These are phyloP conservation scores for Ophiostoma sp. DNA, from an alignment of 2,329 filamentous ascomycete genomes.

Conservation along the genomic window DNA sequence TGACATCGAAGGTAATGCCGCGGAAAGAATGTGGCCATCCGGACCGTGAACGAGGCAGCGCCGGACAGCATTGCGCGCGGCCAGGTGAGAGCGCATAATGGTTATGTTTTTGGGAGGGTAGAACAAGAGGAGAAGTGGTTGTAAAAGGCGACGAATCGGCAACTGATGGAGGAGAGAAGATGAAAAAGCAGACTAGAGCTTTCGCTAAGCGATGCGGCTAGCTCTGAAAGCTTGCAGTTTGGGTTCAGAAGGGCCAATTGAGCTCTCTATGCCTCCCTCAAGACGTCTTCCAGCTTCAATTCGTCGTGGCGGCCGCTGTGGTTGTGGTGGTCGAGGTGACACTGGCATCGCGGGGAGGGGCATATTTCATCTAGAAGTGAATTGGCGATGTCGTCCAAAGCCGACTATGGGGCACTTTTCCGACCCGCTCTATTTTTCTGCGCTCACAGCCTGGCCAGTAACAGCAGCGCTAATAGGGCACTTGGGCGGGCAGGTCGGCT, in stretches of 20 bases:
- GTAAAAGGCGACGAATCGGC: background rate
- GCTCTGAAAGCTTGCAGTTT: background rate
- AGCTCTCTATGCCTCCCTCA: background rate
- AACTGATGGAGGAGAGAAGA: background rate
- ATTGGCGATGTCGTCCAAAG: conserved; percentile 12
- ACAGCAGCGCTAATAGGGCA: conserved; percentile 2
- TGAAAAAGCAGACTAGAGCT: background rate
- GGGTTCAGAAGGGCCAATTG: background rate
- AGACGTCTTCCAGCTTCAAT: background rate
- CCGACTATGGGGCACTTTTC: background rate
- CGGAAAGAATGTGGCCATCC: background rate
- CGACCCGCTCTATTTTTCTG: conserved; percentile 14
- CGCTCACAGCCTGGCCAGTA: conserved; percentile 8
- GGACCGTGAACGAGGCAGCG: conserved; percentile 40
- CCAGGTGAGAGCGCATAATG: conserved; percentile 55
- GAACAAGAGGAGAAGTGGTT: background rate
- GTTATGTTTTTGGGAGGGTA: background rate
- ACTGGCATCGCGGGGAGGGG: conserved; percentile 13
- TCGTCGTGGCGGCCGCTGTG: background rate
- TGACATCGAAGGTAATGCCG: conserved; percentile 5
- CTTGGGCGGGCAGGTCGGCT: background rate
- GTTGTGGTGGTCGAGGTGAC: background rate
- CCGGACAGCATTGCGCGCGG: conserved; percentile 51
- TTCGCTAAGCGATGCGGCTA: background rate
- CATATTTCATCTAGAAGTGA: background rate